Percentiles rank a stretch among this genome's conserved stretches.
Evolutionary conservation across 73 alveolate genomes (phyloP).

Genomic region (Paramecium caudatum): DNA sequence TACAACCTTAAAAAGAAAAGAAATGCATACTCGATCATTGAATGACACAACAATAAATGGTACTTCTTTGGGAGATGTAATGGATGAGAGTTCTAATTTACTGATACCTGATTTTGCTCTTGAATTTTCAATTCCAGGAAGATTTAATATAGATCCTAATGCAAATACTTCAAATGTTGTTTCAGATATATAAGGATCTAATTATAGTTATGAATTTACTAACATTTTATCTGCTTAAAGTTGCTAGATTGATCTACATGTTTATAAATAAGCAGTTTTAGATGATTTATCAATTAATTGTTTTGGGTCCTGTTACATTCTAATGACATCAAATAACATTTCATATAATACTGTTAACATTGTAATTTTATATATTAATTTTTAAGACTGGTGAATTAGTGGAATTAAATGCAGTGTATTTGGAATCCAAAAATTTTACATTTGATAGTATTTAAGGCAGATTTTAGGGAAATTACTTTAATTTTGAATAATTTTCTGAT

Average conservation of each 20-base stretch:
- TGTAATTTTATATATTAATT: neutral
- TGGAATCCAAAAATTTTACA: slow-evolving; percentile 28
- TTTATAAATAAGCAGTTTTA: slow-evolving; percentile 19
- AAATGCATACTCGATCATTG: neutral
- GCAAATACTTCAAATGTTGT: neutral
- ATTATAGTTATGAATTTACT: slow-evolving; percentile 34
- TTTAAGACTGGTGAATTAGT: slow-evolving; percentile 63
- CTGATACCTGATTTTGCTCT: slow-evolving; percentile 7
- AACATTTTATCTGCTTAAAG: slow-evolving; percentile 40
- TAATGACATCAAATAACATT: slow-evolving; percentile 5
- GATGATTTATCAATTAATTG: slow-evolving; percentile 47
- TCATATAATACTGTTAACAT: slow-evolving; percentile 39
- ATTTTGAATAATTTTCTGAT: slow-evolving; percentile 38
- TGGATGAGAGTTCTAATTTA: slow-evolving; percentile 16
- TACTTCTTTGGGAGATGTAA: neutral
- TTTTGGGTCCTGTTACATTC: slow-evolving; percentile 30
- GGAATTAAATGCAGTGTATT: slow-evolving; percentile 28
- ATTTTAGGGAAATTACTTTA: slow-evolving; percentile 44
- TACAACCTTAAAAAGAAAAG: neutral
- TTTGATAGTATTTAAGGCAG: slow-evolving; percentile 28
- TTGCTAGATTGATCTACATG: slow-evolving; percentile 35
- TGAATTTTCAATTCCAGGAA: slow-evolving; percentile 54
- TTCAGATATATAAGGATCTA: neutral
- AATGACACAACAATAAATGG: neutral
- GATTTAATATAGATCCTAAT: slow-evolving; percentile 59